Evolutionary conservation across 805 yeast genomes (phyloP), one percentile per base, ranked within the genome.

Genomic region (Wickerhamiella kazuoi): DNA sequence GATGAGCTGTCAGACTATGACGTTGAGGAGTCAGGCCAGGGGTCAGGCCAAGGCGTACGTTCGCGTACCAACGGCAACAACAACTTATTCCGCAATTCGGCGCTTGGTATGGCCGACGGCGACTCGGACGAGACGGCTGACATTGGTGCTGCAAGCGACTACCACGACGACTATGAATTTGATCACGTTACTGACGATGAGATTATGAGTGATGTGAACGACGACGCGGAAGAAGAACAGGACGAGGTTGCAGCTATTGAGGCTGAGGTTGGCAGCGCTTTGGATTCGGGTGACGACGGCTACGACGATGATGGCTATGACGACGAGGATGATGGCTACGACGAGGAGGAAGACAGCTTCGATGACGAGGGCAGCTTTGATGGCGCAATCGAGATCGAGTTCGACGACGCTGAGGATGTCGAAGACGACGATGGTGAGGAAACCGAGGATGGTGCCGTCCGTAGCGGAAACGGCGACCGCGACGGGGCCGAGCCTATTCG

Each of bases 151-250:
- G 21, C 14, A 7, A 18, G 13, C 28, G 41, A 38, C 20, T 31
- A 34, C 3, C 34, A 16, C 6, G n/a, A 28, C 11, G 38, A 29
- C 3, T 24, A 19, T 16, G 42, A 40, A 7, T 40, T 35, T 21
- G 42, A 40, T 20, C 42, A 36, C 16, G 28, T 40, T 14, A 21
- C 39, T 2, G 43, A 40, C 18, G 43, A 40, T 20, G 40, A 40
- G 21, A 33, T 36, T 1, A 35, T 40, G 4, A 36, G 40, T 30
- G 43, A 40, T 36, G 4, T 40, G 9, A 36, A 28, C 23, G 35
- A 40, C 18, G 37, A 40, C 11, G 37, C 29, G 9, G 37, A 35
- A n/a, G 36, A 28, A 8, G 40, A 38, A 5, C 21, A 28, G 19
- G 32, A 17, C 23, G 33, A 37, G 2, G 33, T 8, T n/a, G 37